Conservation (phyloP, 1,284 basidiomycete genomes). For the Abortiporus biennis region DNA sequence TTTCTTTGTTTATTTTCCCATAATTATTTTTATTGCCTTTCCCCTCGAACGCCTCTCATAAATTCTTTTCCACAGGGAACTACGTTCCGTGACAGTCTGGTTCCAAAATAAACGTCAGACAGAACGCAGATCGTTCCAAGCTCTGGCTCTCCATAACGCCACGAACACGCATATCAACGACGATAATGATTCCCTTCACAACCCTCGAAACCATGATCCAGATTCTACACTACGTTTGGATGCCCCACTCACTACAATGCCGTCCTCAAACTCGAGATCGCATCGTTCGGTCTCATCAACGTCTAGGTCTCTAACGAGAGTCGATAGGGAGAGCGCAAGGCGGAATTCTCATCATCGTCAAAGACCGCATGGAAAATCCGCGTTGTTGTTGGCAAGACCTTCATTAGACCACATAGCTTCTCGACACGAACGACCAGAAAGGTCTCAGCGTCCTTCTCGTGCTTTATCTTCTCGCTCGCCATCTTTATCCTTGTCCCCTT, state of each 20-base stretch:
- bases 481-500: neutral
- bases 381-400: neutral
- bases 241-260: constrained; percentile 3
- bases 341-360: constrained; percentile 9
- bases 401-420: constrained; percentile 44
- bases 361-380: constrained; percentile 19
- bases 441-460: neutral
- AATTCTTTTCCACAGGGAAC: constrained; percentile 42
- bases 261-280: constrained; percentile 7
- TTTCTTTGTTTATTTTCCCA: too few species aligned
- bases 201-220: neutral
- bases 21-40: too few species aligned
- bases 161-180: neutral
- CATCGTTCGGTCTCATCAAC: constrained; percentile 14
- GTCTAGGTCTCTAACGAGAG: constrained; percentile 8
- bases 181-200: neutral
- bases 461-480: neutral
- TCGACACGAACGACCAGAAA: constrained; percentile 20
- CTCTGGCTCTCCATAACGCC: constrained; percentile 16
- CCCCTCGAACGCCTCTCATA: constrained; percentile 1
- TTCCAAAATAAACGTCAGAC: constrained; percentile 79
- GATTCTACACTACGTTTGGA: neutral
- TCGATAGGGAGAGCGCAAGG: too few species aligned
- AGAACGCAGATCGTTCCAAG: constrained; percentile 45
- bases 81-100: constrained; percentile 76